phyloP scores from a whole-genome alignment of 208 protist species.

The Leishmania turanica region DNA sequence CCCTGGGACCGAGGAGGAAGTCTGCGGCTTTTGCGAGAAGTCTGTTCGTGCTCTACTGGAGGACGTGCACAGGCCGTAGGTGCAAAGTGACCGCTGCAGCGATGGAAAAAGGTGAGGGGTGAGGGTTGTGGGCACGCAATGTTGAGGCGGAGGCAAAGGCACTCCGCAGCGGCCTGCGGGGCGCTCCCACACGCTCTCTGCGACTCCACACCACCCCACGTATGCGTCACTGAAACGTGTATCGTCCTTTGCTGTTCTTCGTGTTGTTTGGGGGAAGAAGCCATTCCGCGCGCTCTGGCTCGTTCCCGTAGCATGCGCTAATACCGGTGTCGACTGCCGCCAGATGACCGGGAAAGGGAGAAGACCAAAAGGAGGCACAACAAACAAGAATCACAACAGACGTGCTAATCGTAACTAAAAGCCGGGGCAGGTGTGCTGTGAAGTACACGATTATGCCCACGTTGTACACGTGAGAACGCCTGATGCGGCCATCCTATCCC shows the following conservation, averaged over 20 bases:
- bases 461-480: background rate
- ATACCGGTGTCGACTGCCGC: background rate
- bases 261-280: background rate
- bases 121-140: background rate
- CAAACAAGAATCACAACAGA: background rate
- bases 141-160: background rate
- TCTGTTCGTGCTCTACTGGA: conserved; percentile 34
- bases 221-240: background rate
- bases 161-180: background rate
- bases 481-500: background rate
- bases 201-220: background rate
- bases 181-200: background rate
- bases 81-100: background rate
- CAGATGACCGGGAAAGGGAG: background rate
- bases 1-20: conserved; percentile 51
- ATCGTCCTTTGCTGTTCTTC: background rate
- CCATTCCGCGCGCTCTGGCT: background rate
- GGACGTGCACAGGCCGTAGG: conserved; percentile 3
- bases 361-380: background rate
- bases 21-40: conserved; percentile 48
- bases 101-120: background rate
- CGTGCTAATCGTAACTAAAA: background rate
- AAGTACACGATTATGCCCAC: background rate
- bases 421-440: background rate
- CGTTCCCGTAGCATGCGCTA: background rate